Percentiles rank a stretch among this genome's conserved stretches.
phyloP scores from a whole-genome alignment of 177 flowering plant genomes.

The Telopea speciosissima region DNA sequence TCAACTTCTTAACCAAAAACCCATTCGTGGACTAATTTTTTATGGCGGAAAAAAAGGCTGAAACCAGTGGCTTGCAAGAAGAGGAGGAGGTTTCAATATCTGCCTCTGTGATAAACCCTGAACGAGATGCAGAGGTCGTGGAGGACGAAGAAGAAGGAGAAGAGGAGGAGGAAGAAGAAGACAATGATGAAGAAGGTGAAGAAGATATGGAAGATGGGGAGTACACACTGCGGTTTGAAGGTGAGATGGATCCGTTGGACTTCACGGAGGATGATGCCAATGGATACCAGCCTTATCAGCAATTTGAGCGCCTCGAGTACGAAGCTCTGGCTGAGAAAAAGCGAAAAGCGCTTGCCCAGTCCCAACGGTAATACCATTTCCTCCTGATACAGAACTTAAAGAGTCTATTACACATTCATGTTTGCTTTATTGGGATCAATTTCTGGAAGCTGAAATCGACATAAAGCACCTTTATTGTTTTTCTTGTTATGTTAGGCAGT shows the following conservation, averaged over 20 bases:
- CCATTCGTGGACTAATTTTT: too few relatives aligned
- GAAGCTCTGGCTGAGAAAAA: conserved; percentile 68
- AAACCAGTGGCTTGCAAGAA: background rate
- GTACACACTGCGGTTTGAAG: conserved; percentile 35
- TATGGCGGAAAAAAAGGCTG: background rate
- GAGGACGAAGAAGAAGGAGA: conserved; percentile 11
- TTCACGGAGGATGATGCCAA: conserved; percentile 40
- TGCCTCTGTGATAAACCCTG: background rate
- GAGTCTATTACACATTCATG: too few relatives aligned
- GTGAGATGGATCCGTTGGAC: conserved; percentile 53
- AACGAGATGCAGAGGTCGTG: background rate
- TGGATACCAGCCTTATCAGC: conserved; percentile 38
- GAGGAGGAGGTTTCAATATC: background rate
- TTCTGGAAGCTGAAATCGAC: background rate
- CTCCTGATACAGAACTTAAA: background rate
- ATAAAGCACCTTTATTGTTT: background rate
- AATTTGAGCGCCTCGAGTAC: conserved; percentile 56
- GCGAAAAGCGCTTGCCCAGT: conserved; percentile 39
- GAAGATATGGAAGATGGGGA: conserved; percentile 35
- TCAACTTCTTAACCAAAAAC: too few relatives aligned
- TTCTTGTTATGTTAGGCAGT: too few relatives aligned
- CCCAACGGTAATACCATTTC: conserved; percentile 13
- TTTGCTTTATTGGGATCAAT: background rate
- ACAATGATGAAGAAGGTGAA: conserved; percentile 30
- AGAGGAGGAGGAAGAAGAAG: conserved; percentile 27